Conservation (phyloP, 2,329 filamentous ascomycete species). For the Apiospora aurea region DNA sequence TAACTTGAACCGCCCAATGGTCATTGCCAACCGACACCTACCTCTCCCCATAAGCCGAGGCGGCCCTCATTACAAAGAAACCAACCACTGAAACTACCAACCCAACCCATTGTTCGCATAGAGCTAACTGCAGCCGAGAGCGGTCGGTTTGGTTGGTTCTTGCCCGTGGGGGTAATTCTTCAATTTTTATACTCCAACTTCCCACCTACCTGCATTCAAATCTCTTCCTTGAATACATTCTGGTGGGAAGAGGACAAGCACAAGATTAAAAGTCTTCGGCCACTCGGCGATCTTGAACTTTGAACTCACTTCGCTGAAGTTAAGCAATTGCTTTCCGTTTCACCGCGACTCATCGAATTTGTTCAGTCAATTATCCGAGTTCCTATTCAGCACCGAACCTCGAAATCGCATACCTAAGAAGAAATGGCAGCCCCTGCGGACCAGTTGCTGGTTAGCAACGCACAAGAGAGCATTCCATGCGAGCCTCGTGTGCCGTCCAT, state of each 20-base stretch:
- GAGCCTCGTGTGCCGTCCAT: slow-evolving; percentile 56
- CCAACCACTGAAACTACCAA: not conserved
- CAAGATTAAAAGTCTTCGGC: not conserved
- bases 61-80: not conserved
- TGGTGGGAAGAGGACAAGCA: not conserved
- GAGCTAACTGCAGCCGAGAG: slow-evolving; percentile 12
- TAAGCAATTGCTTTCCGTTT: not conserved
- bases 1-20: not conserved
- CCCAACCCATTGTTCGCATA: slow-evolving; percentile 11
- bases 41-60: not conserved
- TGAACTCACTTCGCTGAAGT: no score
- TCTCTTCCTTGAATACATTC: not conserved
- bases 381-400: not conserved
- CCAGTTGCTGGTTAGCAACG: slow-evolving; percentile 49
- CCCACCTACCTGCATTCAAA: not conserved
- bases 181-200: not conserved
- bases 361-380: not conserved
- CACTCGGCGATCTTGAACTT: not conserved
- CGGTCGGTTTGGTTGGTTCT: slow-evolving; percentile 13
- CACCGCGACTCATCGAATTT: not conserved
- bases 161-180: slow-evolving; percentile 3
- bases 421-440: slow-evolving; percentile 32
- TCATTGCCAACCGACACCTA: not conserved
- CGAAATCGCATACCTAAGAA: not conserved
- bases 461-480: slow-evolving; percentile 51